Evolutionary conservation across 257 asterid genomes (phyloP), one percentile per base, ranked within the genome.

Genomic region (Solanum clarkiae): DNA sequence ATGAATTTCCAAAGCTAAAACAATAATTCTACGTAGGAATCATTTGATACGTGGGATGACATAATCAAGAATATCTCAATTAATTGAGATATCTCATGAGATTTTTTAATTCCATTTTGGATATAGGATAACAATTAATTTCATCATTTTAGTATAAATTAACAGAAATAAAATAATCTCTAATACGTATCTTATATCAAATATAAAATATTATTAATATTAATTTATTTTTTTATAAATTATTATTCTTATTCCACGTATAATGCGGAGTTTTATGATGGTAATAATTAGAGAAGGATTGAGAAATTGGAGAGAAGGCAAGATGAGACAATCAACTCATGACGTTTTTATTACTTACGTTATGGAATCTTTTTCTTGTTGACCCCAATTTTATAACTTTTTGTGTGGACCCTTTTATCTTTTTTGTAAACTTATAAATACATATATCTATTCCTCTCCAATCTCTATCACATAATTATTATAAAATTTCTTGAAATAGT

Each of bases 201-300:
- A n/a, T 4, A 60, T 60, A 24, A 24, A 11, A 63, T 24, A 24
- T 22, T 5, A 1, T 24, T 12, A 24, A 24, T 12, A 10, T 12
- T 1, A 24, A 2, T 0, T 0, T 0, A n/a, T n/a, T 59, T 59
- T 36, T 4, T 0, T 18, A 3, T 4, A 57, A 57, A n/a, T 1
- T n/a, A 60, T 60, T 60, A 60, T 60, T n/a, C 13, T 60, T 60
- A 60, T n/a, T 15, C 11, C 15, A 60, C 16, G 8, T n/a, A 60
- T n/a, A n/a, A 36, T 1, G 0, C 6, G 5, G 1, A 36, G 7
- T 36, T 36, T 36, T 36, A 36, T 5, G 42, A 36, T 36, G 42
- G 7, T 0, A 4, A 36, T 36, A 36, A 36, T 4, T 36, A 5
- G 42, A 4, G 4, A 60, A 63, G 70, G 42, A 4, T 24, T 24